Conservation (phyloP, 768 basidiomycete genomes). For the Tulasnella sp. region DNA sequence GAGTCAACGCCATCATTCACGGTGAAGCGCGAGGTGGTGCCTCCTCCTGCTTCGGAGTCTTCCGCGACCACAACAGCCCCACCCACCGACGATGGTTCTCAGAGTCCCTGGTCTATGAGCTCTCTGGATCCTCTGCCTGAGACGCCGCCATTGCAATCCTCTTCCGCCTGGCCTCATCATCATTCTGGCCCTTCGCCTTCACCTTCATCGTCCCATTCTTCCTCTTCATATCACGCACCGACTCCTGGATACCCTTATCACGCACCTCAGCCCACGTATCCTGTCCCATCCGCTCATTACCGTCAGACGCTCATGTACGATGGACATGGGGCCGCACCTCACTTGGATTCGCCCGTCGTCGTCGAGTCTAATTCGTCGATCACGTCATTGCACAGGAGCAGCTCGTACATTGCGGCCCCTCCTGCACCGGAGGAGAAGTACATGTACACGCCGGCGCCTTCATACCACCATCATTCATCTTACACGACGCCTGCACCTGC, state of each 20-base stretch:
- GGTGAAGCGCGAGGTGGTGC: background rate
- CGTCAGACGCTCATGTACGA: background rate
- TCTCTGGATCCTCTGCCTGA: conserved; percentile 4
- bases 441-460: background rate
- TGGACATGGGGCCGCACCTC: background rate
- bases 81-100: conserved; percentile 8
- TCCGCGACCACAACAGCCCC: background rate
- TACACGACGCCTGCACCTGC: background rate
- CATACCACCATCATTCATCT: background rate
- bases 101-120: background rate
- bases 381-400: background rate
- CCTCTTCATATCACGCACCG: background rate
- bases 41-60: conserved; percentile 3
- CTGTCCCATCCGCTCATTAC: background rate
- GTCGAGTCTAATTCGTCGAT: background rate
- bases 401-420: background rate
- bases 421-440: background rate
- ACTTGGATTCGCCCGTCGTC: background rate
- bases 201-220: no score
- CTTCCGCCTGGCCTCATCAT: background rate
- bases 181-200: no score
- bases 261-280: background rate
- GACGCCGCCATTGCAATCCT: conserved; percentile 1
- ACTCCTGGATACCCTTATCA: background rate
- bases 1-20: no score